Base-by-base conservation (phyloP, 192 early-diverging fungal genomes). In the Coemansia sp. region DNA sequence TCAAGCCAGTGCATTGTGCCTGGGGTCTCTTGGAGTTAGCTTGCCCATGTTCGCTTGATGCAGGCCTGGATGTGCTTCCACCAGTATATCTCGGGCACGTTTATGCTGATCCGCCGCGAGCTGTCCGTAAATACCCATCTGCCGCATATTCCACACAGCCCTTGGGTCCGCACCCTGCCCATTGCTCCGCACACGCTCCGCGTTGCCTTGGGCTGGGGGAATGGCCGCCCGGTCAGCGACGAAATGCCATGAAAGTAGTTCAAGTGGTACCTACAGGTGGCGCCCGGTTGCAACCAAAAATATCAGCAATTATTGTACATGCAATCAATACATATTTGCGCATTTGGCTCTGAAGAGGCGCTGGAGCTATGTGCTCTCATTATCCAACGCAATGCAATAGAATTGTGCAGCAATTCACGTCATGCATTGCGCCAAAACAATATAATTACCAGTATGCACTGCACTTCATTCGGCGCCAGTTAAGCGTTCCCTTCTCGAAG, bases 21-120 rank as follows among this genome's bases (percentile, higher is more conserved):
- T 14, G 23, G 1, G 6, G 5, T 6, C 18, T 21, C 20, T 3
- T 17, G 41, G 17, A 47, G 30, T 26, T 58, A 31, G n/a, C 30
- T 32, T 10, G 53, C 11, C 76, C 76, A 72, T 7, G 56, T 40
- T n/a, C 56, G 58, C 46, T 67, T 77, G 50, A 57, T 62, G 63
- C 79, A 80, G 20, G 58, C 65, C 37, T 80, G 73, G 30, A 71
- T 71, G 40, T 80, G 79, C 49, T 80, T 80, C 79, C 79, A 80
- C 79, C 79, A 80, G 45, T 72, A 76, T 37, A 80, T 80, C 42
- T 80, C 53, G 1, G 73, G 79, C 9, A 76, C 73, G 15, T 80
- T 80, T 31, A 76, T 69, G 38, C 43, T 44, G 20, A 69, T 51
- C 26, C 64, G 57, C 31, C 71, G 54, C 18, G 66, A 45, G 54